These are phyloP conservation scores for Triticum dicoccoides DNA, from an alignment of 176 grass and related monocot genomes.

Conservation along the genomic window DNA sequence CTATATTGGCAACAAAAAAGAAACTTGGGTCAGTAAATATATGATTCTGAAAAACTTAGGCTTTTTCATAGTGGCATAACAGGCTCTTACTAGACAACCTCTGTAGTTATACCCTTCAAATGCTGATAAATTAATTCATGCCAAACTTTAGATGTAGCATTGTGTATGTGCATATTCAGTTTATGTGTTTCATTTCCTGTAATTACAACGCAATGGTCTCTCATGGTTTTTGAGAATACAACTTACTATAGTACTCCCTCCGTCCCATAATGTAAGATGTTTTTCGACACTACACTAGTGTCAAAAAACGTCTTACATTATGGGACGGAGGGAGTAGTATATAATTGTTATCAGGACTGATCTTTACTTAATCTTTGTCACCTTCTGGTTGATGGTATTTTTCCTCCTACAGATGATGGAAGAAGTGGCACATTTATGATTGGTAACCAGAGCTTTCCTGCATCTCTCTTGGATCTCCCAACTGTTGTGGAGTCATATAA, in stretches of 20 bases:
- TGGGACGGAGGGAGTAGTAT: background rate
- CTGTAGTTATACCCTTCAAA: background rate
- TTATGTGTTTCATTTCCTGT: background rate
- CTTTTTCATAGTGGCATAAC: background rate
- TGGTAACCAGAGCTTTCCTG: constrained; percentile 64
- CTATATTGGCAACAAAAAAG: background rate
- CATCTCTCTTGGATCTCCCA: constrained; percentile 87
- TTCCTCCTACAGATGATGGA: constrained; percentile 69
- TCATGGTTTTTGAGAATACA: constrained; percentile 12
- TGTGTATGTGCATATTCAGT: background rate
- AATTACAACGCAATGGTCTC: background rate
- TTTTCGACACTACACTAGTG: no score
- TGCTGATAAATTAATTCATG: constrained; percentile 2
- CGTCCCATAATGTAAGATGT: no score
- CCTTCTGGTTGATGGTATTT: constrained; percentile 23
- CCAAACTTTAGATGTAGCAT: background rate
- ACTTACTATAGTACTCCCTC: background rate
- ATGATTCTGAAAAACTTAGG: background rate
- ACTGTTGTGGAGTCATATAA: constrained; percentile 80
- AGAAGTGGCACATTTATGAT: constrained; percentile 93
- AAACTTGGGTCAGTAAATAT: constrained; percentile 1
- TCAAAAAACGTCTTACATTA: no score
- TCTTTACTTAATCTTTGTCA: background rate
- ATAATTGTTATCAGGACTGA: background rate
- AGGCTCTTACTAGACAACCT: background rate